Percentiles rank a stretch among this genome's conserved stretches.
phyloP scores from a whole-genome alignment of 2,329 filamentous ascomycete species.

The Thelonectria blattea region DNA sequence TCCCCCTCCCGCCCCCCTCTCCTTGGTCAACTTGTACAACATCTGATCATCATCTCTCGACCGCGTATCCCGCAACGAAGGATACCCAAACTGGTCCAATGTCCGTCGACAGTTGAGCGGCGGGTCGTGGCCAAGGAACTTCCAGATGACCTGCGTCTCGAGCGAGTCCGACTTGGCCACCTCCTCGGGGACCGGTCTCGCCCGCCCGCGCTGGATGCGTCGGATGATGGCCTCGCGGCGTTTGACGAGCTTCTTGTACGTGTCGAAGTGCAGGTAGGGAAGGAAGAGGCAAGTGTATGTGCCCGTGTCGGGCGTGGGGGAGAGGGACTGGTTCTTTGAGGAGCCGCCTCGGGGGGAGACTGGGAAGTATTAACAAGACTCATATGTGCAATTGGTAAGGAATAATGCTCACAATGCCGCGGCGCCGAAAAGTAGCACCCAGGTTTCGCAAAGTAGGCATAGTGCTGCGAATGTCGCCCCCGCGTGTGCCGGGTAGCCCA shows the following conservation, averaged over 20 bases:
- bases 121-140: constrained; percentile 65
- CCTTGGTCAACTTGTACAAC: constrained; percentile 69
- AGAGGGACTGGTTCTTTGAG: constrained; percentile 37
- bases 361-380: constrained; percentile 6
- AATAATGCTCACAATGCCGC: constrained; percentile 36
- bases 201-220: constrained; percentile 59
- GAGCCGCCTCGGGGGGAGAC: constrained; percentile 46
- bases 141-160: constrained; percentile 67
- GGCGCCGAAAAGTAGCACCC: constrained; percentile 54
- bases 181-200: constrained; percentile 60
- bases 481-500: constrained; percentile 56
- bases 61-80: constrained; percentile 64
- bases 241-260: constrained; percentile 62
- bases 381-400: background rate
- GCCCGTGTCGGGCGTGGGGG: constrained; percentile 39
- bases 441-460: constrained; percentile 56
- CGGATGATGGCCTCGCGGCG: constrained; percentile 61
- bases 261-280: constrained; percentile 70
- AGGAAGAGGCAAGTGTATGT: constrained; percentile 58
- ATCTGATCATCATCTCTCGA: constrained; percentile 70
- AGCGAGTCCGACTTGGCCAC: constrained; percentile 61
- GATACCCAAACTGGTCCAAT: constrained; percentile 68
- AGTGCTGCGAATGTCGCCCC: constrained; percentile 56
- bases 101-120: constrained; percentile 67
- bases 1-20: constrained; percentile 40